Percentiles rank a stretch among this genome's conserved stretches.
These are phyloP conservation scores for Triangularia setosa DNA, from an alignment of 2,329 filamentous ascomycete genomes.

Conservation along the genomic window DNA sequence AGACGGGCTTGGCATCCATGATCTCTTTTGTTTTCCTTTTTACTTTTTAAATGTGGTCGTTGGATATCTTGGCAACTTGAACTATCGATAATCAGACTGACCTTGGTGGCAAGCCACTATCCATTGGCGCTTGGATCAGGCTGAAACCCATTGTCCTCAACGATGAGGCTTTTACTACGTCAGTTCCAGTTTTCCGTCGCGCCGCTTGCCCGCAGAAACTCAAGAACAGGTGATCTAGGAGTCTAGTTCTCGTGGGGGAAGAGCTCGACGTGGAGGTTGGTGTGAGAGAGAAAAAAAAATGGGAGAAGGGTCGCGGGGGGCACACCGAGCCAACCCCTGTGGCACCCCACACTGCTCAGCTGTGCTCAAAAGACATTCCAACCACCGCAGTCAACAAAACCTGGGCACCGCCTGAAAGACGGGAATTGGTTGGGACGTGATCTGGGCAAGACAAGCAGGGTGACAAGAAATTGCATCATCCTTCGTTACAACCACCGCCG, in stretches of 20 bases:
- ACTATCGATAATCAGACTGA: too few relatives aligned
- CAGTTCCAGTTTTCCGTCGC: neutral
- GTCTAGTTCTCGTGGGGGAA: neutral
- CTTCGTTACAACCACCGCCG: neutral
- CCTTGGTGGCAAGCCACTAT: too few relatives aligned
- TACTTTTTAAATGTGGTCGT: too few relatives aligned
- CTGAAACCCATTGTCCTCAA: neutral
- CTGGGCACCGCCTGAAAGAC: neutral
- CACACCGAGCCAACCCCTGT: neutral
- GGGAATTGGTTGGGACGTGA: neutral
- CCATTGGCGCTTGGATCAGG: too few relatives aligned
- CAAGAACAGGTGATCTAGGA: conserved; percentile 3
- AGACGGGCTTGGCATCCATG: too few relatives aligned
- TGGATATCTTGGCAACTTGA: too few relatives aligned
- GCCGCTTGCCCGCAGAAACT: neutral
- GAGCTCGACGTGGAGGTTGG: neutral
- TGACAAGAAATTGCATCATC: conserved; percentile 4
- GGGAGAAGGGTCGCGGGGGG: neutral
- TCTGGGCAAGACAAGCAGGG: conserved; percentile 1
- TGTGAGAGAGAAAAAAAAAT: neutral
- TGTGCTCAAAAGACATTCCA: neutral
- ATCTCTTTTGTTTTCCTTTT: neutral
- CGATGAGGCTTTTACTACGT: neutral
- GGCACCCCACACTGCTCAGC: conserved; percentile 2
- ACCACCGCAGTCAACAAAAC: neutral